Evolutionary conservation across 345 rosid species (phyloP).

Genomic region (Cardamine occulta): DNA sequence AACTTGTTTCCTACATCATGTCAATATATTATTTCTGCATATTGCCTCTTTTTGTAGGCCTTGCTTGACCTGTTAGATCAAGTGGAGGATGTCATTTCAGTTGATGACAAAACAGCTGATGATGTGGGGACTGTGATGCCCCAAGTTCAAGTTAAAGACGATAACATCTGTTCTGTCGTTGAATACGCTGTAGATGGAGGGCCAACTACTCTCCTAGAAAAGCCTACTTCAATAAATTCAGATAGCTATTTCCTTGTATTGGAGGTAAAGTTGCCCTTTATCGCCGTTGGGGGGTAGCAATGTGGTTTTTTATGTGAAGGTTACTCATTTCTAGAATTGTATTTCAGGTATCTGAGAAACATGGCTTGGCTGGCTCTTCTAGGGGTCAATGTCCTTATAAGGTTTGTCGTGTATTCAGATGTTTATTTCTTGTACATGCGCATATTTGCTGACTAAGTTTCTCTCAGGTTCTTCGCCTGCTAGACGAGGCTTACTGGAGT

Average conservation of each 20-base stretch:
- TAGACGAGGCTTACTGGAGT: slow-evolving; percentile 87
- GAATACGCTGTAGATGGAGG: slow-evolving; percentile 40
- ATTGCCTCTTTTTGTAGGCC: slow-evolving; percentile 52
- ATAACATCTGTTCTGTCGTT: slow-evolving; percentile 27
- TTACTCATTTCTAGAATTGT: slow-evolving; percentile 27
- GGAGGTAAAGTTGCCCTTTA: slow-evolving; percentile 58
- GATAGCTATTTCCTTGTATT: slow-evolving; percentile 73
- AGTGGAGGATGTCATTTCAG: slow-evolving; percentile 87
- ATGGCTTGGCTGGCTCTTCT: slow-evolving; percentile 45
- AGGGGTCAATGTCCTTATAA: slow-evolving; percentile 57
- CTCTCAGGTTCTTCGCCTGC: slow-evolving; percentile 86
- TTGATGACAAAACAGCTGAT: slow-evolving; percentile 56
- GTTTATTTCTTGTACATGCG: slow-evolving; percentile 19
- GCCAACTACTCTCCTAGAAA: slow-evolving; percentile 34
- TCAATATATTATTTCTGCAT: slow-evolving; percentile 2
- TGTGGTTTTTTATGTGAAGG: slow-evolving; percentile 24
- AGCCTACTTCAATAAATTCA: slow-evolving; percentile 38
- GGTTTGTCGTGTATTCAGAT: slow-evolving; percentile 49
- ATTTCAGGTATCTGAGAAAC: slow-evolving; percentile 78
- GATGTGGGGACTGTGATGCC: slow-evolving; percentile 48
- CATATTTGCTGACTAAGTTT: slow-evolving; percentile 37
- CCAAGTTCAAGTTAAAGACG: slow-evolving; percentile 44
- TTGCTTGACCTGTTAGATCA: slow-evolving; percentile 91
- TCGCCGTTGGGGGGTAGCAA: slow-evolving; percentile 9
- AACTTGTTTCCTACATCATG: slow-evolving; percentile 18